Conservation (phyloP, 257 asterid species). For the Solanum pimpinellifolium region DNA sequence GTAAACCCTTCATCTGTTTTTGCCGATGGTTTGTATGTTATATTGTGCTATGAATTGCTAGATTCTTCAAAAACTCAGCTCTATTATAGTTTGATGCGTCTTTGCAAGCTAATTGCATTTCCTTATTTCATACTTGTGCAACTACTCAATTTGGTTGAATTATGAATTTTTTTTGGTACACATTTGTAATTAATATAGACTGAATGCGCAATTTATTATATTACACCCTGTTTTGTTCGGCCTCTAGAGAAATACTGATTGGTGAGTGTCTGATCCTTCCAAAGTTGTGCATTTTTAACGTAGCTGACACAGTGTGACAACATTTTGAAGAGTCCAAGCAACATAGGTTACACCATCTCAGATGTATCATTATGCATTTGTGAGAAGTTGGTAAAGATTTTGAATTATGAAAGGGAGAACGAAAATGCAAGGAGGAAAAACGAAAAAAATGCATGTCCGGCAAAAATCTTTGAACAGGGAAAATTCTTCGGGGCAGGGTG, state of each 20-base stretch:
- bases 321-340: not conserved
- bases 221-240: not conserved
- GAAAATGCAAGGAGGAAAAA: not conserved
- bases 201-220: not conserved
- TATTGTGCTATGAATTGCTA: not conserved
- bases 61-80: not conserved
- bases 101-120: not conserved
- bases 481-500: not conserved
- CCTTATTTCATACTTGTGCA: not conserved
- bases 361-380: not conserved
- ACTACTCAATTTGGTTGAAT: not conserved
- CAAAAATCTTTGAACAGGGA: not conserved
- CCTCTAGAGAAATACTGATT: not conserved
- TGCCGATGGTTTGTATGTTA: too few species aligned
- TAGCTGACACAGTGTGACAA: not conserved
- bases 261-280: not conserved
- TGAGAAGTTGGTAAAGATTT: not conserved
- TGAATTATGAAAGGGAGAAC: not conserved
- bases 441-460: not conserved
- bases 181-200: not conserved
- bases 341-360: not conserved
- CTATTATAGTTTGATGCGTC: not conserved
- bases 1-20: constrained; percentile 14
- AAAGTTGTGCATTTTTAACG: not conserved
- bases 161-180: not conserved